Evolutionary conservation across 257 asterid species (phyloP).

Genomic region (Ballota nigra): DNA sequence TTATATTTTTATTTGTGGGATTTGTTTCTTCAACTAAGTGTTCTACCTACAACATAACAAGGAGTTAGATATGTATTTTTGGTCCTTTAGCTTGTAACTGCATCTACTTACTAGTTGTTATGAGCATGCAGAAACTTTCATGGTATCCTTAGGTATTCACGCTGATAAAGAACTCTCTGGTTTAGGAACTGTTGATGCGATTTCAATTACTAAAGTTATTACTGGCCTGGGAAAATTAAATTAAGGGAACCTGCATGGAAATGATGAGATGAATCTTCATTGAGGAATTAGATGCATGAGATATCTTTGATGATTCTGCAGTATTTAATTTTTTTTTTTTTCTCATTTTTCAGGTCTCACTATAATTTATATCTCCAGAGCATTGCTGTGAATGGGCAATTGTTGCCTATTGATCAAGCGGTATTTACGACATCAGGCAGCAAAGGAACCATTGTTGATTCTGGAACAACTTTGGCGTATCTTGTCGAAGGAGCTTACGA

Average conservation of each 20-base stretch:
- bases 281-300: not conserved
- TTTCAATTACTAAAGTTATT: no score
- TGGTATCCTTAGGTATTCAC: not conserved
- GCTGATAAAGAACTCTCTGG: not conserved
- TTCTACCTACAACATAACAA: not conserved
- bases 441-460: conserved; percentile 35
- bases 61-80: not conserved
- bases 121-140: not conserved
- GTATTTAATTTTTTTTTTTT: conserved; percentile 7
- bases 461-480: conserved; percentile 78
- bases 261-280: not conserved
- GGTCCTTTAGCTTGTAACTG: not conserved
- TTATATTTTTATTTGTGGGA: not conserved
- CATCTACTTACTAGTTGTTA: not conserved
- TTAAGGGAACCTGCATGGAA: no score
- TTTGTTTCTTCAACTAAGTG: not conserved
- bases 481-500: conserved; percentile 82
- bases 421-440: conserved; percentile 28
- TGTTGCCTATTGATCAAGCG: conserved; percentile 27
- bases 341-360: conserved; percentile 49
- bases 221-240: no score
- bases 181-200: not conserved
- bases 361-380: conserved; percentile 31
- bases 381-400: conserved; percentile 31
- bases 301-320: conserved; percentile 4